Percentiles rank a stretch among this genome's conserved stretches.
These are phyloP conservation scores for Naganishia friedmannii DNA, from an alignment of 768 basidiomycete species.

Conservation along the genomic window DNA sequence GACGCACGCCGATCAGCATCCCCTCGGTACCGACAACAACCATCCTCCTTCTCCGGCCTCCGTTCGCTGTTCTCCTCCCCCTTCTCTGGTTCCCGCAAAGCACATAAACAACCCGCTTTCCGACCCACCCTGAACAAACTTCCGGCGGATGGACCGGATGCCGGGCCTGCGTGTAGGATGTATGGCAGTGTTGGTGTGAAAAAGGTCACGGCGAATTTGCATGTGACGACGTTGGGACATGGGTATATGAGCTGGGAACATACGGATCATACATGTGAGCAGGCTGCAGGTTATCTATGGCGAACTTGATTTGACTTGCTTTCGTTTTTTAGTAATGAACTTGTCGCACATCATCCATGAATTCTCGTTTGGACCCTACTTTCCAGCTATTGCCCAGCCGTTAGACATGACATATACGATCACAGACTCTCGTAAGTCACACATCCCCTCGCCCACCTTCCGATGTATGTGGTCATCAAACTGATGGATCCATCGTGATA, in stretches of 20 bases:
- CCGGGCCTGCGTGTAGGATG: slow-evolving; percentile 78
- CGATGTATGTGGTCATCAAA: neutral
- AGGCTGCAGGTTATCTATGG: too few species aligned
- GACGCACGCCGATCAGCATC: slow-evolving; percentile 26
- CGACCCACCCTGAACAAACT: slow-evolving; percentile 63
- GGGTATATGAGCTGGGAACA: slow-evolving; percentile 85
- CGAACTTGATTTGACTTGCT: neutral
- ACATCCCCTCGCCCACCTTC: slow-evolving; percentile 32
- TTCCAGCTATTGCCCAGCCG: slow-evolving; percentile 91
- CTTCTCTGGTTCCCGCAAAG: slow-evolving; percentile 18
- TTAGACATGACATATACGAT: slow-evolving; percentile 84
- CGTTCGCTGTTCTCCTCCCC: slow-evolving; percentile 37
- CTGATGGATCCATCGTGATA: neutral
- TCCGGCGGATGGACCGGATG: slow-evolving; percentile 43
- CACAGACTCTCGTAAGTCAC: slow-evolving; percentile 65
- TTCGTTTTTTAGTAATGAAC: slow-evolving; percentile 74
- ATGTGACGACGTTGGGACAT: slow-evolving; percentile 90
- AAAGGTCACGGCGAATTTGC: slow-evolving; percentile 89
- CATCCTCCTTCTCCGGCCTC: slow-evolving; percentile 37
- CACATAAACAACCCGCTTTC: slow-evolving; percentile 24
- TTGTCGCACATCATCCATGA: slow-evolving; percentile 93
- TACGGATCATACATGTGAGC: slow-evolving; percentile 78
- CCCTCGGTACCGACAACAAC: slow-evolving; percentile 20
- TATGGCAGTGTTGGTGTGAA: slow-evolving; percentile 79
- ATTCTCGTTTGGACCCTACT: slow-evolving; percentile 93